Conservation (phyloP, 1,139 yeast genomes). For the Chernovozyma aurita region DNA sequence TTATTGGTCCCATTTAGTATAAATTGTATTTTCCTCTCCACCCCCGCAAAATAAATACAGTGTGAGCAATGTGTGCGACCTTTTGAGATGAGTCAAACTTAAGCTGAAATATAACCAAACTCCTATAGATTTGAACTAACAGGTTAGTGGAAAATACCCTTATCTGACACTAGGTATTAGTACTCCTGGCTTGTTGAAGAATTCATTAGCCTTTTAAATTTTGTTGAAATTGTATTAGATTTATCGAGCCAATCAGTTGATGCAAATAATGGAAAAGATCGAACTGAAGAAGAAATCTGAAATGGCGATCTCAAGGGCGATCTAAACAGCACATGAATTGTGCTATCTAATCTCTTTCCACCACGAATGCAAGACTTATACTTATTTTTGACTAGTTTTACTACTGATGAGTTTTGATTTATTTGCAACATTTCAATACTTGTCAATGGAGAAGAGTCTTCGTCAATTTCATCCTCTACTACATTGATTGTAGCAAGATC, state of each 20-base stretch:
- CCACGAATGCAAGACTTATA: constrained; percentile 4
- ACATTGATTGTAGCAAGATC: constrained; percentile 23
- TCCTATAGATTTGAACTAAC: no score
- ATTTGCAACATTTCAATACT: neutral
- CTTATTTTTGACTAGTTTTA: neutral
- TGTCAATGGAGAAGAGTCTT: neutral
- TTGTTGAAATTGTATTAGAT: no score
- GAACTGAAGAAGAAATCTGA: neutral
- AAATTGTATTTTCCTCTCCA: no score
- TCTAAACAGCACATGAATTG: constrained; percentile 5
- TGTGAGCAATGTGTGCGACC: no score
- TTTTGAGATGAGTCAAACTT: no score
- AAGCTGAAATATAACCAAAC: no score
- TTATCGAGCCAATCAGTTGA: neutral
- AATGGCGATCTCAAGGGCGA: constrained; percentile 1
- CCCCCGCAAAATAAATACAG: no score
- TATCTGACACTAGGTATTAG: no score
- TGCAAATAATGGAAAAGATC: neutral
- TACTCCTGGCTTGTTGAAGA: no score
- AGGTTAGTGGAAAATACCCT: no score
- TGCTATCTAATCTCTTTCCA: neutral
- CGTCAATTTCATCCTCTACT: constrained; percentile 7
- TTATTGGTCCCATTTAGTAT: no score
- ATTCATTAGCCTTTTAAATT: no score
- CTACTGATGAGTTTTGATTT: neutral